A percentile compares a stretch with the other conserved stretches of the same genome.
phyloP scores from a whole-genome alignment of 768 basidiomycete species.

The Guyanaporus albipodus region DNA sequence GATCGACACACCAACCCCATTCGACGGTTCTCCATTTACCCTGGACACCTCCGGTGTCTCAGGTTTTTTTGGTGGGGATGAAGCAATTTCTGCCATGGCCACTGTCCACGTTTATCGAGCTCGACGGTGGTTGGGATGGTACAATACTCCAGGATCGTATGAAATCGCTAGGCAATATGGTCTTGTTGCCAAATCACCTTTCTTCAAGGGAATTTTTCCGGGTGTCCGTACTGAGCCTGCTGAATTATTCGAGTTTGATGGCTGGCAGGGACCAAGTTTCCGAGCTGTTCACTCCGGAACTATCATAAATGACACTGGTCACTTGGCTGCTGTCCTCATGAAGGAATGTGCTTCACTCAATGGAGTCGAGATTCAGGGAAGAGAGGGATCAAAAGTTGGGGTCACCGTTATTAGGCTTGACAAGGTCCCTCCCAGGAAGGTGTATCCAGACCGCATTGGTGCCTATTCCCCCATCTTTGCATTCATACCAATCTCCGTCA shows the following conservation, averaged over 20 bases:
- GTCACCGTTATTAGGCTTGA: not conserved
- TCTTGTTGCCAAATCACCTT: conserved; percentile 12
- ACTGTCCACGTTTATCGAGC: conserved; percentile 26
- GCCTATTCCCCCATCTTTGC: conserved; percentile 8
- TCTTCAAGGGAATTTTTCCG: conserved; percentile 13
- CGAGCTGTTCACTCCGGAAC: conserved; percentile 1
- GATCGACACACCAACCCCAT: not conserved
- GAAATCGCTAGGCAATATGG: conserved; percentile 25
- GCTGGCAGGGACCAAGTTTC: conserved; percentile 1
- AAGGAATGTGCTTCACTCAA: not conserved
- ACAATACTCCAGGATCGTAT: conserved; percentile 33
- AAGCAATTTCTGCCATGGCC: conserved; percentile 31
- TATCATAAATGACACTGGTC: not conserved
- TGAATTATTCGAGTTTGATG: conserved; percentile 1
- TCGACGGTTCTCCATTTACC: conserved; percentile 2
- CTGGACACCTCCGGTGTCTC: conserved; percentile 27
- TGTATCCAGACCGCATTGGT: not conserved
- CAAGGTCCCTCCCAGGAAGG: not conserved
- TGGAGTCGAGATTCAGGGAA: not conserved
- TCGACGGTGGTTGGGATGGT: conserved; percentile 30
- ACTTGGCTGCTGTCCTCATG: conserved; percentile 3
- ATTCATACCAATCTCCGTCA: conserved; percentile 16
- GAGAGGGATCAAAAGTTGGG: not conserved
- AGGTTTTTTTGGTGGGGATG: conserved; percentile 31
- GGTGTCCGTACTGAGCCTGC: conserved; percentile 14